Base-by-base conservation (phyloP, 116 monocot species). In the Phalaenopsis hybrid region DNA sequence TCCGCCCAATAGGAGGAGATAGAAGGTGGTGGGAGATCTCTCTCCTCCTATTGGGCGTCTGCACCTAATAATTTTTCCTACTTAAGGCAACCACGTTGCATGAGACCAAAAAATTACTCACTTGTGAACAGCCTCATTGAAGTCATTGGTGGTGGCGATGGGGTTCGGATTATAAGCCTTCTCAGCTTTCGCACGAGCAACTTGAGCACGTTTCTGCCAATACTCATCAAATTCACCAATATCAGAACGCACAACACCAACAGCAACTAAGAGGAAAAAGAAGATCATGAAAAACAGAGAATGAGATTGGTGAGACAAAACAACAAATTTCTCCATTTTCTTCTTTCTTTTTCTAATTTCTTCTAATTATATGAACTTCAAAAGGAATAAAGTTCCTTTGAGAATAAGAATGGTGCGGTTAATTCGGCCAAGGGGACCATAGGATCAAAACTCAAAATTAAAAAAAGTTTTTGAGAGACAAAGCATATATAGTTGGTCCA, bases 111-210 rank as follows among this genome's bases (percentile, higher is more conserved):
- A 34, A 15, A 21, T 11, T 72, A 41, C 28, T 73, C 78, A 85
- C 85, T 65, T 85, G 79, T 79, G 78, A 0, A 89, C 89, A 9
- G 49, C 83, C 13, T 57, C 20, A 45, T 85, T 88, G 81, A 85
- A 81, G 21, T 81, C 75, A 31, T 85, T 77, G 76, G 84, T 85
- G 48, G 31, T 55, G 50, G 67, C 7, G 44, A 61, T 45, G 37
- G 90, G 90, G 31, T 90, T 63, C 12, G 82, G 81, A 17, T 78
- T 44, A 68, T 85, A 90, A 37, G 85, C 80, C 9, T 15, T 58
- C 2, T 8, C 45, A 20, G 74, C 68, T 0, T 17, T 59, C 4
- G 28, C 28, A 11, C 58, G n/a, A 8, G 90, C 87, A 33, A 5
- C 44, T 15, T 74, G 44, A 2, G 73, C 87, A 18, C 76, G 81